Conservation (phyloP, 2,329 filamentous ascomycete species). For the Alternaria tenuissima region DNA sequence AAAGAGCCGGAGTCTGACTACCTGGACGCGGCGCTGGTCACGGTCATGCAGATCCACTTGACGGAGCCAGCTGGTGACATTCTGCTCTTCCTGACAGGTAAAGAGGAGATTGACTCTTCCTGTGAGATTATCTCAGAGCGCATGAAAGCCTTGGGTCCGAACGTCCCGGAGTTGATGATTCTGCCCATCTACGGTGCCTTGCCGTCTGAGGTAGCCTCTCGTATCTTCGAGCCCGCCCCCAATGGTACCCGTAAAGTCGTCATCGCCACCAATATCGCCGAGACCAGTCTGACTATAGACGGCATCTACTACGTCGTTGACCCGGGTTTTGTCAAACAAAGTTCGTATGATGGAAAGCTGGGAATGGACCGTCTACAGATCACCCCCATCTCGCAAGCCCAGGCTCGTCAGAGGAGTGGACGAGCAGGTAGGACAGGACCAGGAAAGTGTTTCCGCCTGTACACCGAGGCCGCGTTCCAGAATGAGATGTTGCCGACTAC, state of each 20-base stretch:
- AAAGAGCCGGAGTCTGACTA: conserved; percentile 96
- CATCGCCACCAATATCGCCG: conserved; percentile 97
- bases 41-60: conserved; percentile 97
- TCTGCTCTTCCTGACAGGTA: conserved; percentile 93
- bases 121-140: conserved; percentile 93
- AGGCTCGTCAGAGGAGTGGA: conserved; percentile 92
- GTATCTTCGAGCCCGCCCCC: conserved; percentile 93
- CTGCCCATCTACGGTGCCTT: conserved; percentile 95
- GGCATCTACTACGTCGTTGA: conserved; percentile 98
- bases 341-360: conserved; percentile 94
- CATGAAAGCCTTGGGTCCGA: conserved; percentile 93
- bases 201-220: conserved; percentile 90
- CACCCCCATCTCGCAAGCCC: conserved; percentile 94
- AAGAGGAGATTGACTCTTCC: conserved; percentile 96
- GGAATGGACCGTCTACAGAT: conserved; percentile 98
- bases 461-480: conserved; percentile 94
- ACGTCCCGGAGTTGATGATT: conserved; percentile 90
- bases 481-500: conserved; percentile 97
- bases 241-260: conserved; percentile 89
- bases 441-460: conserved; percentile 87
- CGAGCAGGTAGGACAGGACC: conserved; percentile 93
- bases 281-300: conserved; percentile 97
- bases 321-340: conserved; percentile 97
- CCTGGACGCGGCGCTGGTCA: conserved; percentile 89
- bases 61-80: conserved; percentile 94